Evolutionary conservation across 257 asterid species (phyloP), one percentile per base, ranked within the genome.

Genomic region (Euphrasia confusa): DNA sequence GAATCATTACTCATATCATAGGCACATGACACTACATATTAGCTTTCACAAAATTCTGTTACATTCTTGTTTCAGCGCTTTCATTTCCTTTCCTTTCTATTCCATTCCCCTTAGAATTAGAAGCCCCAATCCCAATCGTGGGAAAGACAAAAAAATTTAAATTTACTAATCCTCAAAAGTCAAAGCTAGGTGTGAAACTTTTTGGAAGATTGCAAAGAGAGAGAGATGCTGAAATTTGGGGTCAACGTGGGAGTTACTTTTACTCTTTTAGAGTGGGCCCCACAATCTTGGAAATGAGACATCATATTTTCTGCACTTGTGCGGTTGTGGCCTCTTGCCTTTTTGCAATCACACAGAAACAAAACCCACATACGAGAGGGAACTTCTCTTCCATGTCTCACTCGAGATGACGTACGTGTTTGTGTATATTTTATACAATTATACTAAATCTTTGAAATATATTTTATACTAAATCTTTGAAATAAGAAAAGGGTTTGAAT

Each of bases 171-270:
- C 10, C 65, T 67, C 66, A 68, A 68, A 82, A 80, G 85, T 82
- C 85, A 75, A 82, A 78, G 68, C 64, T 67, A 61, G 61, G 68
- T 68, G 47, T 48, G 55, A 4, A 58, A 65, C 14, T 50, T 77
- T 64, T 67, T 59, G 26, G 59, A 60, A 17, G 28, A 18, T 15
- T 15, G 65, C 18, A 53, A 55, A 37, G 62, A 11, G 13, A 11
- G 13, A 50, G 15, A 61, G 27, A 4, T 5, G 66, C 48, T 28
- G 58, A 70, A 42, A 55, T 53, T 55, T 17, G 53, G 75, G 77
- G 89, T 86, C 85, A 81, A 77, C 60, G 76, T 59, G 76, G 17
- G 62, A 39, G 68, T 68, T 65, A 48, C 68, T 58, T 54, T 30
- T 30, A 21, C 24, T 21, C 24, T 21, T 21, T 21, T 21, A 21